A percentile compares a stretch with the other conserved stretches of the same genome.
phyloP scores from a whole-genome alignment of 345 rosid species.

The Firmiana major region DNA sequence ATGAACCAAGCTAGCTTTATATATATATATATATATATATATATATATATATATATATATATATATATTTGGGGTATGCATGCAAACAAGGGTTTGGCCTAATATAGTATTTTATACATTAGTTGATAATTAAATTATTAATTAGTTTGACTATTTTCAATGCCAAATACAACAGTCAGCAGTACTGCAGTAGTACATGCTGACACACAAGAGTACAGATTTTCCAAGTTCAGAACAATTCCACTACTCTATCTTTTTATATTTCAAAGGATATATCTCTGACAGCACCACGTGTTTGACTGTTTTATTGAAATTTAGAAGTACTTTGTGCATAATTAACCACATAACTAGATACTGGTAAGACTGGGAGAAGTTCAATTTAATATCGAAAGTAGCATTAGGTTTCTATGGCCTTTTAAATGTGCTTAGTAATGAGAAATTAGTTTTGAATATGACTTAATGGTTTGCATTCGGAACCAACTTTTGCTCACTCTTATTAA shows the following conservation, averaged over 20 bases:
- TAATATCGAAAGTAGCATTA: too few relatives aligned
- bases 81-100: background rate
- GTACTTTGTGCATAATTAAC: background rate
- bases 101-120: background rate
- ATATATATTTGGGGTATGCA: background rate
- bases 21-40: too few relatives aligned
- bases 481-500: too few relatives aligned
- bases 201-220: background rate
- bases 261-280: background rate
- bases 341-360: background rate
- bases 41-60: too few relatives aligned
- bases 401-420: too few relatives aligned
- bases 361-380: background rate
- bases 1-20: background rate
- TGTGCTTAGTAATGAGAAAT: too few relatives aligned
- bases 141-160: background rate
- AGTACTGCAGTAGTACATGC: too few relatives aligned
- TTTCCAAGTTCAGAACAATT: background rate
- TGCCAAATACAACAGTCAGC: background rate
- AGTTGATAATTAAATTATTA: background rate
- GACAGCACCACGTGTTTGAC: background rate
- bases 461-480: too few relatives aligned
- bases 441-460: too few relatives aligned
- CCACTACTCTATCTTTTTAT: background rate
- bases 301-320: background rate